These are phyloP conservation scores for Cladosporium cucumerinum DNA, from an alignment of 2,329 filamentous ascomycete genomes.

Conservation along the genomic window DNA sequence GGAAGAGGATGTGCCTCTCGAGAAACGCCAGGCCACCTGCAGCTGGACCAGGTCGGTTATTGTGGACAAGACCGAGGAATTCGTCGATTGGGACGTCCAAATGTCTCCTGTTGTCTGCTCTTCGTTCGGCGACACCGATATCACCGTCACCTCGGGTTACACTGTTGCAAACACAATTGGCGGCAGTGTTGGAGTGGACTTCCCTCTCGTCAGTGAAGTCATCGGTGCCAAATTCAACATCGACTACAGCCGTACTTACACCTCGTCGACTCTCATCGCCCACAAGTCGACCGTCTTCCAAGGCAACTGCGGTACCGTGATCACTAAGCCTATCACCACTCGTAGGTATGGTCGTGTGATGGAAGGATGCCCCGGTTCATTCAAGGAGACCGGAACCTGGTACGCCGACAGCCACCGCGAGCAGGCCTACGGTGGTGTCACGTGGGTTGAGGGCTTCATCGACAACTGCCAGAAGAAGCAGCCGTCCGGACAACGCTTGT, in stretches of 20 bases:
- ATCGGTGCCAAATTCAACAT: constrained; percentile 11
- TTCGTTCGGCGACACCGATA: constrained; percentile 8
- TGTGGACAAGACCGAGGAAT: background rate
- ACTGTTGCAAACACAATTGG: constrained; percentile 2
- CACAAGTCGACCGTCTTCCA: constrained; percentile 17
- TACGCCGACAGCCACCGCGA: constrained; percentile 22
- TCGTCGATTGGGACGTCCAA: constrained; percentile 22
- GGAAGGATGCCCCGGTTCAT: constrained; percentile 20
- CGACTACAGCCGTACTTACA: constrained; percentile 14
- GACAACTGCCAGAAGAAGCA: constrained; percentile 21
- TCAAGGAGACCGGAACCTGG: constrained; percentile 21
- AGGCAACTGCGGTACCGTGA: constrained; percentile 21
- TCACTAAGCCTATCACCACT: constrained; percentile 23
- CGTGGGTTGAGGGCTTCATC: constrained; percentile 22
- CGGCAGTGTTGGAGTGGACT: background rate
- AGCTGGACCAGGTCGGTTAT: background rate
- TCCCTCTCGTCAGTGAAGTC: constrained; percentile 4
- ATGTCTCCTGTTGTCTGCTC: constrained; percentile 22
- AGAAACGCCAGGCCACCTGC: background rate
- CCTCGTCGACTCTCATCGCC: constrained; percentile 11
- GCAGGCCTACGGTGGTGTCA: constrained; percentile 19
- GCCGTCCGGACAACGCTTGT: background rate
- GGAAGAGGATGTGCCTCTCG: background rate
- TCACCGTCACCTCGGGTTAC: constrained; percentile 17
- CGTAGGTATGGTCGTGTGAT: constrained; percentile 23